These are phyloP conservation scores for Naganishia vishniacii DNA, from an alignment of 768 basidiomycete species.

Conservation along the genomic window DNA sequence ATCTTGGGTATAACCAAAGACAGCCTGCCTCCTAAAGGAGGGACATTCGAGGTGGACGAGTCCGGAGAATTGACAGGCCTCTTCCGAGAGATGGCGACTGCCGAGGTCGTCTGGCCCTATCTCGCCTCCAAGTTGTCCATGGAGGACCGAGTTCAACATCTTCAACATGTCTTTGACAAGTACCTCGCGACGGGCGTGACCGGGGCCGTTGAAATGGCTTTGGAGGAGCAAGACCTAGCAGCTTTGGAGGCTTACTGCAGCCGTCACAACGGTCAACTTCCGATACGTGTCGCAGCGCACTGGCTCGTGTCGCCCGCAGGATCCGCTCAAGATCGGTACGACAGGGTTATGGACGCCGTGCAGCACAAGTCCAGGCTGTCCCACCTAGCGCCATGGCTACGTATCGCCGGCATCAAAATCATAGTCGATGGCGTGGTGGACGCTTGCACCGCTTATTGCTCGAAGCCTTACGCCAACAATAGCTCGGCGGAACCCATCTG, in stretches of 20 bases:
- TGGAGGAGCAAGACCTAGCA: slow-evolving; percentile 20
- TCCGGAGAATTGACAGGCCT: slow-evolving; percentile 31
- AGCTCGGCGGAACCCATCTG: slow-evolving; percentile 30
- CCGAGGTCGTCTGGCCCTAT: slow-evolving; percentile 34
- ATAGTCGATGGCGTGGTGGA: slow-evolving; percentile 34
- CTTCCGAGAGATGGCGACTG: slow-evolving; percentile 28
- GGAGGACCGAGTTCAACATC: slow-evolving; percentile 17
- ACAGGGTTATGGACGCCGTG: slow-evolving; percentile 24
- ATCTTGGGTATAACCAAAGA: slow-evolving; percentile 26
- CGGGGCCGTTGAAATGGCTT: slow-evolving; percentile 32
- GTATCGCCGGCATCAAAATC: slow-evolving; percentile 34
- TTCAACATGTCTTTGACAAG: slow-evolving; percentile 22
- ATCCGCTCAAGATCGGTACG: slow-evolving; percentile 12
- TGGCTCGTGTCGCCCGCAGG: slow-evolving; percentile 26
- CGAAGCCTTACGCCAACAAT: slow-evolving; percentile 28
- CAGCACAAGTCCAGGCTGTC: slow-evolving; percentile 19
- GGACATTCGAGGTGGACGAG: slow-evolving; percentile 28
- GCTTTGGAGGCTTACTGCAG: slow-evolving; percentile 28
- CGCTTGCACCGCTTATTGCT: slow-evolving; percentile 30
- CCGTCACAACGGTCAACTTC: slow-evolving; percentile 16
- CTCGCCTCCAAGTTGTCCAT: slow-evolving; percentile 16
- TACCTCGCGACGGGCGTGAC: slow-evolving; percentile 29
- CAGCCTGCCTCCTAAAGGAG: slow-evolving; percentile 29
- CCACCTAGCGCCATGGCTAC: slow-evolving; percentile 16
- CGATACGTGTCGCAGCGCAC: slow-evolving; percentile 26